Percentiles rank a stretch among this genome's conserved stretches.
These are phyloP conservation scores for Saturnispora saitoi DNA, from an alignment of 805 yeast genomes.

Conservation along the genomic window DNA sequence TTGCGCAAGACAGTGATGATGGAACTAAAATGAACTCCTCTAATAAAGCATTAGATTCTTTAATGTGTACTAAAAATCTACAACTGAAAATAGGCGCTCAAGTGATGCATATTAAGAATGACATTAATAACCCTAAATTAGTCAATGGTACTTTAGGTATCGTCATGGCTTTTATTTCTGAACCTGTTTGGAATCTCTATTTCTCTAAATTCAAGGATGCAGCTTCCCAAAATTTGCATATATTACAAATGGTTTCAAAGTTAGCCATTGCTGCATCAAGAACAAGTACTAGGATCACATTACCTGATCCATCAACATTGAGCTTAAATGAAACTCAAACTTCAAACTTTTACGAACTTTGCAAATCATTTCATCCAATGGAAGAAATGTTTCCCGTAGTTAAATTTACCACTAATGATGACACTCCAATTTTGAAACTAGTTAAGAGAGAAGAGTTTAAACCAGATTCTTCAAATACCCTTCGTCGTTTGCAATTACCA, in stretches of 20 bases:
- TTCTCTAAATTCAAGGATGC: constrained; percentile 10
- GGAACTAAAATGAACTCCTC: constrained; percentile 8
- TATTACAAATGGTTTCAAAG: constrained; percentile 9
- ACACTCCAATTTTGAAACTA: constrained; percentile 20
- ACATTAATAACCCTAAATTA: constrained; percentile 47
- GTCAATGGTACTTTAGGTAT: constrained; percentile 92
- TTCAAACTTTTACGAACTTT: constrained; percentile 15
- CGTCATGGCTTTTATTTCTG: constrained; percentile 45
- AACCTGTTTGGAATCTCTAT: constrained; percentile 21
- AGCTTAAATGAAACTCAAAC: constrained; percentile 7
- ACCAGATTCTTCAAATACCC: constrained; percentile 19
- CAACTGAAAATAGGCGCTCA: constrained; percentile 79
- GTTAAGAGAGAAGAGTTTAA: constrained; percentile 31
- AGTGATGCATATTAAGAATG: constrained; percentile 85
- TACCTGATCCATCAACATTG: constrained; percentile 8
- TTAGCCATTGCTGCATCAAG: constrained; percentile 1
- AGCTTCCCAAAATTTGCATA: constrained; percentile 4
- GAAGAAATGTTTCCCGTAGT: constrained; percentile 35
- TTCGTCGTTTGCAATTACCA: constrained; percentile 54
- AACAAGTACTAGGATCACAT: constrained; percentile 7
- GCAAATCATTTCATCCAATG: constrained; percentile 18
- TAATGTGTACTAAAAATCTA: constrained; percentile 64
- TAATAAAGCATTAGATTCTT: constrained; percentile 26
- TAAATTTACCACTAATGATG: constrained; percentile 33
- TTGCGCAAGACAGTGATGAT: constrained; percentile 34